Conservation (phyloP, 192 early-diverging fungal species). For the Gaertneriomyces semiglobifer region DNA sequence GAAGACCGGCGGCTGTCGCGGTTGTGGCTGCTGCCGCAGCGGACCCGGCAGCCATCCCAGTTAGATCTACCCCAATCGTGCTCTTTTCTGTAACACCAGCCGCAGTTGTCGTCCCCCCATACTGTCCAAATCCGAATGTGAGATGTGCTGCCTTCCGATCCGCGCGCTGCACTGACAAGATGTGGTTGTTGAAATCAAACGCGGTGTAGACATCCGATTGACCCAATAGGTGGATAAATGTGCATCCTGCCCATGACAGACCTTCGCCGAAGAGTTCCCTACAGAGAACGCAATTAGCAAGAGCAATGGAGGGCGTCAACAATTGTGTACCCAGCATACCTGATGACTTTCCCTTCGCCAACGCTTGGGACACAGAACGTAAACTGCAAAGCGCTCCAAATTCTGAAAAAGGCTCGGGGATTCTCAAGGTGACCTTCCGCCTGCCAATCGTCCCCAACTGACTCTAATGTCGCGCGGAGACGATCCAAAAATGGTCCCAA, state of each 20-base stretch:
- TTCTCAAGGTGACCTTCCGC: conserved; percentile 35
- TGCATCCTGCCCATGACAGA: conserved; percentile 40
- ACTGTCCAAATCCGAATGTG: conserved; percentile 23
- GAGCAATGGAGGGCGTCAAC: neutral
- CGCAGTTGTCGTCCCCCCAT: conserved; percentile 5
- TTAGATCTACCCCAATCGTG: neutral
- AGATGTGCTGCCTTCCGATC: conserved; percentile 25
- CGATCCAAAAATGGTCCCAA: conserved; percentile 20
- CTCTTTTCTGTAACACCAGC: neutral
- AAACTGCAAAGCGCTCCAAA: conserved; percentile 44
- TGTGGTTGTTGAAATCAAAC: conserved; percentile 42
- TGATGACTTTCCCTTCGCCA: conserved; percentile 19
- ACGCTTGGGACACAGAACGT: conserved; percentile 31
- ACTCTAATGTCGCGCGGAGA: conserved; percentile 18
- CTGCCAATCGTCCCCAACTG: conserved; percentile 30
- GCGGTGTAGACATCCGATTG: conserved; percentile 34
- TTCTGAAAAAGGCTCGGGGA: conserved; percentile 37
- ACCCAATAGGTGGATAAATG: conserved; percentile 33
- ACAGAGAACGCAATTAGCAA: neutral
- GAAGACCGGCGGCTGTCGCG: conserved; percentile 8
- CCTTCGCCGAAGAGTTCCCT: conserved; percentile 51
- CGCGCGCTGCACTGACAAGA: conserved; percentile 23
- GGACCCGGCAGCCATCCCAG: neutral
- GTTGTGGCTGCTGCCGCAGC: conserved; percentile 1
- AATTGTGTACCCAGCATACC: conserved; percentile 2